Evolutionary conservation across 257 asterid species (phyloP).

Genomic region (Thymus mandschuricus): DNA sequence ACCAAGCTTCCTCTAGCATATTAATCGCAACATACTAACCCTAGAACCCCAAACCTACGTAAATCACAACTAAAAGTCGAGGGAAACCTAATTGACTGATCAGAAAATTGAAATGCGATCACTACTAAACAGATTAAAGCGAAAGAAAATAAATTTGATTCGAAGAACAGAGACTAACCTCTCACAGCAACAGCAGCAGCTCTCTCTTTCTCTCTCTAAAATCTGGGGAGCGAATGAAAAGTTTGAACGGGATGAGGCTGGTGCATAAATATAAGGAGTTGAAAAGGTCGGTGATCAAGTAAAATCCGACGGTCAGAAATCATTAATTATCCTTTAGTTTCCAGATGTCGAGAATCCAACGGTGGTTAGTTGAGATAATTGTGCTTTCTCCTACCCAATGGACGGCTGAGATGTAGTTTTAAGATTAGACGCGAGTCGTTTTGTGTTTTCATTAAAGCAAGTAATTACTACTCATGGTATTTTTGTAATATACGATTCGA

Average conservation of each 20-base stretch:
- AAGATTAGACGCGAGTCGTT: slow-evolving; percentile 41
- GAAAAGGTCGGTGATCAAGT: slow-evolving; percentile 18
- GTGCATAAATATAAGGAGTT: slow-evolving; percentile 37
- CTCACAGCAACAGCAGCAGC: neutral
- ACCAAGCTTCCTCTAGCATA: neutral
- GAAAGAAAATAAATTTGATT: neutral
- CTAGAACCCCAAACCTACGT: slow-evolving; percentile 4
- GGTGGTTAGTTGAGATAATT: slow-evolving; percentile 31
- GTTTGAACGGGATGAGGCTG: accelerated
- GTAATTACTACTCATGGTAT: neutral
- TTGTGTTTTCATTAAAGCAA: slow-evolving; percentile 16
- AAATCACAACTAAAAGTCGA: neutral
- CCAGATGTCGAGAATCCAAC: slow-evolving; percentile 37
- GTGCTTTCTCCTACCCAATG: slow-evolving; percentile 49
- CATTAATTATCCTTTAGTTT: slow-evolving; percentile 34
- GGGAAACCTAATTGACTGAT: neutral
- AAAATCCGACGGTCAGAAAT: slow-evolving; percentile 48
- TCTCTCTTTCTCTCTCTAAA: slow-evolving; percentile 17
- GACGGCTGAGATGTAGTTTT: slow-evolving; percentile 42
- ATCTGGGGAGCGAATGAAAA: slow-evolving; percentile 29
- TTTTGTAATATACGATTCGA: neutral
- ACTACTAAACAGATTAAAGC: neutral
- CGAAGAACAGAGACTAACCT: slow-evolving; percentile 29
- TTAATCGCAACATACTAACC: slow-evolving; percentile 24
- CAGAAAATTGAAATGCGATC: neutral